Evolutionary conservation across 345 rosid species (phyloP).

Genomic region (Orychophragmus violaceus): DNA sequence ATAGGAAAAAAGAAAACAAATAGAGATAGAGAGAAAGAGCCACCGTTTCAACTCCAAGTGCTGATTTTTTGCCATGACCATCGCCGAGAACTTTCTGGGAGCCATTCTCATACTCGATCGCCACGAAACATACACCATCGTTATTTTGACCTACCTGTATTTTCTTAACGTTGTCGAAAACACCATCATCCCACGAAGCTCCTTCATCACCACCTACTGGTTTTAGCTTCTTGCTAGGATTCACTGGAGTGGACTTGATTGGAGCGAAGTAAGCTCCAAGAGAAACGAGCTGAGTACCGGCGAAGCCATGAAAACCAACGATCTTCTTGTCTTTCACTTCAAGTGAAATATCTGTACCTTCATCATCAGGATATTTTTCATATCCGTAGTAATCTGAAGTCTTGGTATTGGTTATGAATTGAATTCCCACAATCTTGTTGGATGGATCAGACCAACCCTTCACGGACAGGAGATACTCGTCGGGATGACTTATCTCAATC

Average conservation of each 20-base stretch:
- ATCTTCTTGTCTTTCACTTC: slow-evolving; percentile 23
- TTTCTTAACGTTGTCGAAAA: neutral
- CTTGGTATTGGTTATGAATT: slow-evolving; percentile 8
- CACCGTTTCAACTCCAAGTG: neutral
- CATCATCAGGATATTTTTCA: neutral
- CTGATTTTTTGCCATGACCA: neutral
- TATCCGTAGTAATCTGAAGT: neutral
- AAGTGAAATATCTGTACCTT: slow-evolving; percentile 13
- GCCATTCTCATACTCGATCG: slow-evolving; percentile 7
- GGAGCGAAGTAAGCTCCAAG: slow-evolving; percentile 27
- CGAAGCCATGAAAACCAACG: slow-evolving; percentile 22
- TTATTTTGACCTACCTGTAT: neutral
- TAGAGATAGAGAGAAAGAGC: neutral
- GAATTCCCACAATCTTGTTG: slow-evolving; percentile 6
- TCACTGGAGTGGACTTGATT: neutral
- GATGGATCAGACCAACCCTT: neutral
- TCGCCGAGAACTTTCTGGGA: neutral
- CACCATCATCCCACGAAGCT: neutral
- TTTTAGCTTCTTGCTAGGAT: neutral
- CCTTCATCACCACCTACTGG: neutral
- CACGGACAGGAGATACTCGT: slow-evolving; percentile 2
- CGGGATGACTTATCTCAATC: slow-evolving; percentile 8
- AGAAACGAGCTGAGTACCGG: neutral
- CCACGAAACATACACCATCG: neutral
- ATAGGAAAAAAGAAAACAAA: neutral